Evolutionary conservation across 2,329 filamentous ascomycete genomes (phyloP).

Genomic region (Colletotrichum coccodes): DNA sequence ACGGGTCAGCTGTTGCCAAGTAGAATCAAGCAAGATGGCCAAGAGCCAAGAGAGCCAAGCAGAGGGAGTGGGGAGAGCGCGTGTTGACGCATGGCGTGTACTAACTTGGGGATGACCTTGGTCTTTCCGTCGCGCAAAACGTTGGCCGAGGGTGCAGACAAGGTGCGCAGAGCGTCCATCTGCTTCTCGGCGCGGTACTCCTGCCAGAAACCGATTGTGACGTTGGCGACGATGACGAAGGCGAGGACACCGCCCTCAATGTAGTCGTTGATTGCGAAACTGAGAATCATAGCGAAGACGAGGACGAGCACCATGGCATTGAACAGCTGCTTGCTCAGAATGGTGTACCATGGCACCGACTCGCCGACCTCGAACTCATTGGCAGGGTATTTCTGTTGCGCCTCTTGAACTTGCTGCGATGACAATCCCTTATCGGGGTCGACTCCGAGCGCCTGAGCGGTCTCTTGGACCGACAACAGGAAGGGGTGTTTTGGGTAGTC

Average conservation of each 20-base stretch:
- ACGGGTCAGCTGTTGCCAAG: constrained; percentile 33
- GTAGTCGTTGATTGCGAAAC: constrained; percentile 73
- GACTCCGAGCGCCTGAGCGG: constrained; percentile 70
- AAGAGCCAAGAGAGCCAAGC: constrained; percentile 1
- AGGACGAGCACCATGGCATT: constrained; percentile 85
- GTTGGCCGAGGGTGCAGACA: constrained; percentile 71
- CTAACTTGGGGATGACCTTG: constrained; percentile 67
- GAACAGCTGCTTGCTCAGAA: constrained; percentile 76
- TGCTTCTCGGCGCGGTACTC: constrained; percentile 74
- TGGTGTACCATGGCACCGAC: constrained; percentile 76
- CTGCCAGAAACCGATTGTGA: constrained; percentile 74
- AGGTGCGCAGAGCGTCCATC: constrained; percentile 71
- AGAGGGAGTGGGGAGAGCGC: background rate
- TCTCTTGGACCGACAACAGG: constrained; percentile 69
- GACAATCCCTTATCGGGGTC: constrained; percentile 75
- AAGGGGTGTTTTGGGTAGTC: constrained; percentile 67
- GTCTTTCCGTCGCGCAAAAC: constrained; percentile 70
- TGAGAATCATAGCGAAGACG: constrained; percentile 79
- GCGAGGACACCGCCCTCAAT: constrained; percentile 75
- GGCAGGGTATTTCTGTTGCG: constrained; percentile 68
- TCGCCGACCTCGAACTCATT: constrained; percentile 79
- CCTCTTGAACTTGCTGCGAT: constrained; percentile 65
- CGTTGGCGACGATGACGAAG: constrained; percentile 76
- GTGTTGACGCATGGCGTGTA: constrained; percentile 32
- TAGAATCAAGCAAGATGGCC: constrained; percentile 20